Evolutionary conservation across 768 basidiomycete species (phyloP).

Genomic region (Phaffia tasmanica): DNA sequence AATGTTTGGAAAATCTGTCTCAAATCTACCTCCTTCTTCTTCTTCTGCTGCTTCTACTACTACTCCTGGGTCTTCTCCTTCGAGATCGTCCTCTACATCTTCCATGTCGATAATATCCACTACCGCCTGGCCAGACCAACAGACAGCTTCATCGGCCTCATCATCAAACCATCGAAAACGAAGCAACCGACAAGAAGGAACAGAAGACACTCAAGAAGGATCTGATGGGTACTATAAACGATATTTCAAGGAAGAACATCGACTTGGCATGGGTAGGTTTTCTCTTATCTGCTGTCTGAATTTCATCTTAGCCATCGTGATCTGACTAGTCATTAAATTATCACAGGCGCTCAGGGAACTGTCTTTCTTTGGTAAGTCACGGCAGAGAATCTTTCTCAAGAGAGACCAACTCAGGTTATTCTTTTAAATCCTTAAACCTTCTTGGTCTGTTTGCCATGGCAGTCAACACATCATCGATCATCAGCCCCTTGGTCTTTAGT

Average conservation of each 20-base stretch:
- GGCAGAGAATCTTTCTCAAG: not conserved
- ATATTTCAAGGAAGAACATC: slow-evolving; percentile 81
- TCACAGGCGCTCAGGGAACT: slow-evolving; percentile 78
- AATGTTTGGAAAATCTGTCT: not conserved
- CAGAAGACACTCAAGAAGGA: not conserved
- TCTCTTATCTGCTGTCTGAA: not conserved
- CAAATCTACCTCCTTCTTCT: not conserved
- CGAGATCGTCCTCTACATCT: slow-evolving; percentile 2
- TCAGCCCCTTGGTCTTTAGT: slow-evolving; percentile 58
- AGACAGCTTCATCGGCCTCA: not conserved
- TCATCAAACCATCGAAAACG: not conserved
- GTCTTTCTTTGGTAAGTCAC: slow-evolving; percentile 64
- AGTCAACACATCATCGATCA: slow-evolving; percentile 72
- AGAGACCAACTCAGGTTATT: not conserved
- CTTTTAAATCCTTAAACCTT: not conserved
- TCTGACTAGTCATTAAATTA: not conserved
- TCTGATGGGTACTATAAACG: slow-evolving; percentile 85
- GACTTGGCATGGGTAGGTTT: slow-evolving; percentile 50
- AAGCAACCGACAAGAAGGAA: not conserved
- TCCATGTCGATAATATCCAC: not conserved
- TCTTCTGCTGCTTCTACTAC: not conserved
- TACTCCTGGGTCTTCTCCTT: not conserved
- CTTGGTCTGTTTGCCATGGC: not conserved
- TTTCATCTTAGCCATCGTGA: not conserved
- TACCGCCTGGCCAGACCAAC: not conserved